These are phyloP conservation scores for Cytospora schulzeri DNA, from an alignment of 2,329 filamentous ascomycete genomes.

Conservation along the genomic window DNA sequence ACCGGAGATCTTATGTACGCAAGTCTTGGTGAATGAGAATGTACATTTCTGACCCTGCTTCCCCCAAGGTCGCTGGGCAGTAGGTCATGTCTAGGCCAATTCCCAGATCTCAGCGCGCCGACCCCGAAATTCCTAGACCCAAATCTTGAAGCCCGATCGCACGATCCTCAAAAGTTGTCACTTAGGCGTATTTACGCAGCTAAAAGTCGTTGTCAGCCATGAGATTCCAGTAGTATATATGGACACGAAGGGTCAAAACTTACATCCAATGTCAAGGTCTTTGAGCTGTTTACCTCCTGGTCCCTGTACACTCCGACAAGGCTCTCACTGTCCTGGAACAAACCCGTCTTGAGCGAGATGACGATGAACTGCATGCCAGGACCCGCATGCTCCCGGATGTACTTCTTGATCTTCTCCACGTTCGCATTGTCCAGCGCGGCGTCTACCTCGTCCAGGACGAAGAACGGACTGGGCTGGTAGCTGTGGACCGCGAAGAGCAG, in stretches of 20 bases:
- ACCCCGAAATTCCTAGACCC: neutral
- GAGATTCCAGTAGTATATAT: slow-evolving; percentile 12
- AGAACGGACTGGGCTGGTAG: slow-evolving; percentile 94
- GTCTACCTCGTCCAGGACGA: slow-evolving; percentile 97
- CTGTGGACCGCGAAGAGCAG: slow-evolving; percentile 95
- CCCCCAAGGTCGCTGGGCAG: neutral
- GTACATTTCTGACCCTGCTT: neutral
- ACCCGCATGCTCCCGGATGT: slow-evolving; percentile 89
- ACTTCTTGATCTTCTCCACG: slow-evolving; percentile 93
- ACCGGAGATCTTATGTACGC: neutral
- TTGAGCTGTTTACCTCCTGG: slow-evolving; percentile 88
- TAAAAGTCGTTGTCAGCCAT: slow-evolving; percentile 3
- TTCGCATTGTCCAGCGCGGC: slow-evolving; percentile 98
- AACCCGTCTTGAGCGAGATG: slow-evolving; percentile 90
- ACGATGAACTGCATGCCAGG: slow-evolving; percentile 99
- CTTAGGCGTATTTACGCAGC: slow-evolving; percentile 26
- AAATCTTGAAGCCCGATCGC: neutral
- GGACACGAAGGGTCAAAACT: slow-evolving; percentile 46
- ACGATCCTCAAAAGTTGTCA: neutral
- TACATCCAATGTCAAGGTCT: slow-evolving; percentile 92
- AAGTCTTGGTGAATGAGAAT: neutral
- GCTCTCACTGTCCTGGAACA: slow-evolving; percentile 96
- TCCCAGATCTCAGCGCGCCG: neutral
- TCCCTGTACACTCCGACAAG: slow-evolving; percentile 95
- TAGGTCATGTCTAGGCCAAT: neutral